Evolutionary conservation across 768 basidiomycete species (phyloP).

Genomic region (Calocera viscosa): DNA sequence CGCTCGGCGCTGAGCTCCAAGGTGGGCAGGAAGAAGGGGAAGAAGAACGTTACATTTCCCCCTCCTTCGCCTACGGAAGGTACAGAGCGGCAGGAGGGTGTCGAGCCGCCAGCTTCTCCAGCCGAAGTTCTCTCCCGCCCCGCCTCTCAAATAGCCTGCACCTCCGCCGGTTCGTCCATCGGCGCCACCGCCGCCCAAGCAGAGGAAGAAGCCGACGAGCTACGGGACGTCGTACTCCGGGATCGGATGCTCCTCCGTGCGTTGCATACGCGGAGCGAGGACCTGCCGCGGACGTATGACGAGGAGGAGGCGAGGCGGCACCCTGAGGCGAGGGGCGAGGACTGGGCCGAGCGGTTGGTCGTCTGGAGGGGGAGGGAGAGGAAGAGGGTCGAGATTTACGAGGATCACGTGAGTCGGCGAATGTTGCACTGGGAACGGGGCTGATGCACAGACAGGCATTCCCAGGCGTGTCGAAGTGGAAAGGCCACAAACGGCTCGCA

Average conservation of each 20-base stretch:
- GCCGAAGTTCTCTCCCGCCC: constrained; percentile 53
- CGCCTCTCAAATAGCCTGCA: constrained; percentile 42
- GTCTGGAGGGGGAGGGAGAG: constrained; percentile 49
- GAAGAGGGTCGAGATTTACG: constrained; percentile 67
- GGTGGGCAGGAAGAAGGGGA: background rate
- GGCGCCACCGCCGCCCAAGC: constrained; percentile 19
- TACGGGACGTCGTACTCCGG: constrained; percentile 53
- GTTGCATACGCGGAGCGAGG: constrained; percentile 47
- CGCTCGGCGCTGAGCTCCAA: background rate
- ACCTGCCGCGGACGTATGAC: constrained; percentile 43
- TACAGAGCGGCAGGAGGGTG: constrained; percentile 15
- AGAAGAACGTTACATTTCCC: background rate
- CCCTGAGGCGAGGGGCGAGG: constrained; percentile 46
- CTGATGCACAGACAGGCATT: constrained; percentile 22
- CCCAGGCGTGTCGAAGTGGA: constrained; percentile 54
- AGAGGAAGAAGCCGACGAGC: constrained; percentile 18
- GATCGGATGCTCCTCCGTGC: constrained; percentile 84
- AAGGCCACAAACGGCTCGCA: constrained; percentile 63
- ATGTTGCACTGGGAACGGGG: constrained; percentile 13
- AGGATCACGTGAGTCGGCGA: constrained; percentile 55
- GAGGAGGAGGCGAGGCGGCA: constrained; percentile 56
- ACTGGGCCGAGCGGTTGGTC: constrained; percentile 74
- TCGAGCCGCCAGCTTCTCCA: constrained; percentile 40
- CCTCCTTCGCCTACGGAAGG: background rate
- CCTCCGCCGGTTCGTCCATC: constrained; percentile 50